phyloP scores from a whole-genome alignment of 768 basidiomycete species.

The Podaxis mareebaensis region DNA sequence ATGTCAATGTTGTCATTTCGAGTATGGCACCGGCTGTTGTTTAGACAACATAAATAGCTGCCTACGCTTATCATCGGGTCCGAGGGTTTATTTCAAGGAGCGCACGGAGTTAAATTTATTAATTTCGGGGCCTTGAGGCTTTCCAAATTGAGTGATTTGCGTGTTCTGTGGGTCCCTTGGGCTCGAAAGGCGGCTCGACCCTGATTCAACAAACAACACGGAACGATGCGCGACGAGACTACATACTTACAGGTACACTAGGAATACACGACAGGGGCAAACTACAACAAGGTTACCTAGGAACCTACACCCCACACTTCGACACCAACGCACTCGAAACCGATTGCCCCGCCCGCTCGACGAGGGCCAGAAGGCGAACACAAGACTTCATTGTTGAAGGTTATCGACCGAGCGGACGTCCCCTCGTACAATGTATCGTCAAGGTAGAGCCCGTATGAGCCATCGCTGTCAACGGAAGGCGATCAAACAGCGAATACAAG shows the following conservation, averaged over 20 bases:
- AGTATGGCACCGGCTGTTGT: too few species aligned
- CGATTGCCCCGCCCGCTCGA: constrained; percentile 44
- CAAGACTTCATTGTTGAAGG: constrained; percentile 84
- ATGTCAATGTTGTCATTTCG: too few species aligned
- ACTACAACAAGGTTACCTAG: constrained; percentile 6
- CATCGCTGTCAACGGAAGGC: constrained; percentile 54
- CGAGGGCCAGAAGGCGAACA: constrained; percentile 51
- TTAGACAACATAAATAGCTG: too few species aligned
- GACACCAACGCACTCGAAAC: constrained; percentile 90
- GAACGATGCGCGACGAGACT: background rate
- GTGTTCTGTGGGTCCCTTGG: too few species aligned
- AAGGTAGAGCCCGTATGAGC: constrained; percentile 86
- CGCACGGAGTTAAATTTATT: too few species aligned
- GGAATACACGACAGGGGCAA: background rate
- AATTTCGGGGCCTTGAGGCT: background rate
- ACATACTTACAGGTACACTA: background rate
- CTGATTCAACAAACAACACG: background rate
- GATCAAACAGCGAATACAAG: constrained; percentile 6
- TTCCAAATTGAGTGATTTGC: background rate
- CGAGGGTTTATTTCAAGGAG: too few species aligned
- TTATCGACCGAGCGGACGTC: constrained; percentile 80
- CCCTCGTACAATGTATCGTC: constrained; percentile 82
- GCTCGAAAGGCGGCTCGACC: too few species aligned
- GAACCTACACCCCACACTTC: constrained; percentile 87
- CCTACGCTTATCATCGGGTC: too few species aligned